Evolutionary conservation across 306 rosid species (phyloP), one percentile per base, ranked within the genome.

Genomic region (Acacia acuminata): DNA sequence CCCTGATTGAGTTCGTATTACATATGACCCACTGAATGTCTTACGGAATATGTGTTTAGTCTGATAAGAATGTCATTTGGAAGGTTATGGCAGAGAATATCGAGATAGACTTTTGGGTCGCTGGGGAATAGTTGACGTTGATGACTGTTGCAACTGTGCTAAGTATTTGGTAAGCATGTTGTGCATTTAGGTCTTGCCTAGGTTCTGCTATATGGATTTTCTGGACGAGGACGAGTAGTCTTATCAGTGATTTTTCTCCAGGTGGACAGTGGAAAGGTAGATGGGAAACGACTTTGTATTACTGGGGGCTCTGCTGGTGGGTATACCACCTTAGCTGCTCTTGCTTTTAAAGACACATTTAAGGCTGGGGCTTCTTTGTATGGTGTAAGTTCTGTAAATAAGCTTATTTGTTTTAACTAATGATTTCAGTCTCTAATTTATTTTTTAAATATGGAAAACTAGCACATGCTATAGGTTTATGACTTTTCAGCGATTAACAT

Each of bases 301-400:
- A 92, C 96, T 14, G 99, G 98, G 32, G 98, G 84, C 77, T 96
- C 99, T 74, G 97, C 99, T 73, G 98, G 99, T 85, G 99, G 99
- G 22, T 96, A 96, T 84, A 94, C 99, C 56, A 96, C 98, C 86
- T 91, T 96, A 81, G 98, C 99, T 60, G 89, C 94, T 56, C 97
- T 96, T 72, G 97, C 97, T 77, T 96, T 96, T 68, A 86, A 84
- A 77, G 87, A 93, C 4, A 88, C 90, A 20, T 96, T 96, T 76
- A 88, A 90, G 83, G 98, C 98, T 0, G 99, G 99, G 50, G 94
- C 98, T 87, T 96, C 99, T 80, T 89, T 96, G 87, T 88, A 51
- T 81, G 99, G 99, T 38, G 99, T 94, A 81, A 91, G 99, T 92
- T 66, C 78, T 83, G 74, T 14, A 71, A 50, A 25, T 71, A 71